These are phyloP conservation scores for Penicillium atrosanguineum DNA, from an alignment of 495 filamentous ascomycete genomes.

Conservation along the genomic window DNA sequence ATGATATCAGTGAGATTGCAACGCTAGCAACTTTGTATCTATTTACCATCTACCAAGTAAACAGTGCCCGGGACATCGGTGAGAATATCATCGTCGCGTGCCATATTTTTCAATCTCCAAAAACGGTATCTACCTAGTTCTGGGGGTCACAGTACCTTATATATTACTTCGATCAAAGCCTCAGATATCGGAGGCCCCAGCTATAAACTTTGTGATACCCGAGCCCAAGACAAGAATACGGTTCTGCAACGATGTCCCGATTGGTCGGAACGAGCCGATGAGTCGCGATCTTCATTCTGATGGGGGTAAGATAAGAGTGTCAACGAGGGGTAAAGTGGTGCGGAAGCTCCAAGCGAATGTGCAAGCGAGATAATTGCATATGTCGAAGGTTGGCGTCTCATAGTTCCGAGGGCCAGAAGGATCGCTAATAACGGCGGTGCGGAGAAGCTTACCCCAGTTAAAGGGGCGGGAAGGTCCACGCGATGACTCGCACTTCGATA, in stretches of 20 bases:
- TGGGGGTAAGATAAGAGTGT: constrained; percentile 2
- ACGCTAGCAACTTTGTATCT: background rate
- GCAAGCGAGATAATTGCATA: background rate
- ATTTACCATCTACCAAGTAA: constrained; percentile 27
- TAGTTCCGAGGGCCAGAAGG: background rate
- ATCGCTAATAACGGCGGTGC: constrained; percentile 2
- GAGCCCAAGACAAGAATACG: background rate
- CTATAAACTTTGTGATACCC: background rate
- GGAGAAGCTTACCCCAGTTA: constrained; percentile 18
- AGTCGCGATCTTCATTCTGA: background rate
- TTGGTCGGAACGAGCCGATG: constrained; percentile 13
- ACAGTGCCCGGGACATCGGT: constrained; percentile 34
- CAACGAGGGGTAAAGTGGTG: constrained; percentile 2
- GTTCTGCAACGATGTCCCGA: background rate
- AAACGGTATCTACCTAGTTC: background rate
- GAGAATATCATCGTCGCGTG: constrained; percentile 15
- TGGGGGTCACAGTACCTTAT: background rate
- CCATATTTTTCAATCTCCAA: constrained; percentile 10
- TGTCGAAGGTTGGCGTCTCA: background rate
- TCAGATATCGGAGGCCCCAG: too few species aligned
- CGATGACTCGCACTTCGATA: constrained; percentile 5
- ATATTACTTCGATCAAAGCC: background rate
- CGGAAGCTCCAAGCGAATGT: constrained; percentile 21
- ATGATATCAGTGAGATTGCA: background rate
- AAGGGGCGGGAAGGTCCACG: constrained; percentile 30